phyloP scores from a whole-genome alignment of 805 yeast genomes.

The Komagataella phaffii region DNA sequence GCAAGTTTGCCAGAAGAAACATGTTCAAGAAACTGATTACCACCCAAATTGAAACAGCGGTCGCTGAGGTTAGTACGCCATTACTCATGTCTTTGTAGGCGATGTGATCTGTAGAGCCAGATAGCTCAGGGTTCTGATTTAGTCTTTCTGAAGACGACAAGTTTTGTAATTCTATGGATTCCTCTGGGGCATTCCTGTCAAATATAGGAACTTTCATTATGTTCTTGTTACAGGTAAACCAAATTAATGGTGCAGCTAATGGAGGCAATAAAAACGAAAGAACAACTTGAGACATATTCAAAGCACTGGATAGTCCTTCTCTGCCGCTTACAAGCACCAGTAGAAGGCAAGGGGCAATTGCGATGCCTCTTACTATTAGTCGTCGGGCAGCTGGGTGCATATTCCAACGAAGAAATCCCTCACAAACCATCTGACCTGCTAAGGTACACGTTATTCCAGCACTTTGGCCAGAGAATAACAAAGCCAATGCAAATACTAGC shows the following conservation, averaged over 20 bases:
- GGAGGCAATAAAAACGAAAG: constrained; percentile 71
- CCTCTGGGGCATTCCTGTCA: constrained; percentile 2
- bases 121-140: constrained; percentile 2
- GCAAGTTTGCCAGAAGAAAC: constrained; percentile 35
- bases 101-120: constrained; percentile 4
- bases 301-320: constrained; percentile 61
- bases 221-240: constrained; percentile 55
- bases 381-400: constrained; percentile 75
- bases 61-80: constrained; percentile 34
- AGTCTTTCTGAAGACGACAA: not conserved
- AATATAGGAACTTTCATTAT: constrained; percentile 18
- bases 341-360: constrained; percentile 72
- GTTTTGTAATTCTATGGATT: not conserved
- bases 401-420: constrained; percentile 74
- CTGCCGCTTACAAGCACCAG: constrained; percentile 68
- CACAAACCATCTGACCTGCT: constrained; percentile 89
- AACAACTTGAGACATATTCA: constrained; percentile 77
- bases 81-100: constrained; percentile 56
- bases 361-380: constrained; percentile 67
- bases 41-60: constrained; percentile 55
- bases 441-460: constrained; percentile 92
- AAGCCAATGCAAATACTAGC: constrained; percentile 75
- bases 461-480: constrained; percentile 84
- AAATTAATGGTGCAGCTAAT: constrained; percentile 79
- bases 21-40: constrained; percentile 59